These are phyloP conservation scores for Nothopassalora personata DNA, from an alignment of 2,329 filamentous ascomycete species.

Conservation along the genomic window DNA sequence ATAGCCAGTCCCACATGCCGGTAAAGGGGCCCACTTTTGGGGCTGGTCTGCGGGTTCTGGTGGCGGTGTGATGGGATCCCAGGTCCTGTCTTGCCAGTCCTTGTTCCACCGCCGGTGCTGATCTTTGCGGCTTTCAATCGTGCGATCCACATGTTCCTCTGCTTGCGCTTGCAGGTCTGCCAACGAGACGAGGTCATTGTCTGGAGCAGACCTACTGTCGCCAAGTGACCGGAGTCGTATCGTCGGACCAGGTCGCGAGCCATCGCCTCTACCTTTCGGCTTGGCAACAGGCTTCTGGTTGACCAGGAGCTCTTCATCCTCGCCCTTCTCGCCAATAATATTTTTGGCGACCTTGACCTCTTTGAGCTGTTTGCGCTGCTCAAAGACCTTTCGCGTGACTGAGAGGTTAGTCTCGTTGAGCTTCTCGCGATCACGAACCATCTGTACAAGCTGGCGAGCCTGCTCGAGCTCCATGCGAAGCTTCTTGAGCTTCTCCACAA, in stretches of 20 bases:
- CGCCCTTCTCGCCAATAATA: slow-evolving; percentile 74
- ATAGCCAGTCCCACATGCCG: slow-evolving; percentile 28
- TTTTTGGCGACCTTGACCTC: slow-evolving; percentile 80
- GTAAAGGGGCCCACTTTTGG: slow-evolving; percentile 28
- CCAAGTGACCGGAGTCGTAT: slow-evolving; percentile 46
- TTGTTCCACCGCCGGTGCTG: slow-evolving; percentile 91
- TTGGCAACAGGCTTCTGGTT: slow-evolving; percentile 65
- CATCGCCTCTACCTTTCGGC: slow-evolving; percentile 52
- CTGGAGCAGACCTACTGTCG: slow-evolving; percentile 62
- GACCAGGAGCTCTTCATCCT: slow-evolving; percentile 83
- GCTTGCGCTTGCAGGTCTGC: slow-evolving; percentile 74
- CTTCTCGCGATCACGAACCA: slow-evolving; percentile 74
- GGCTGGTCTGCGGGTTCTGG: slow-evolving; percentile 46
- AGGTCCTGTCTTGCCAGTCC: slow-evolving; percentile 81
- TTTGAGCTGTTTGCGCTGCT: slow-evolving; percentile 76
- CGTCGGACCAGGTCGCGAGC: slow-evolving; percentile 57
- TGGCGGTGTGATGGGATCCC: slow-evolving; percentile 75
- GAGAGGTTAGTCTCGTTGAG: slow-evolving; percentile 71
- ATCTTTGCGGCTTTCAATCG: slow-evolving; percentile 79
- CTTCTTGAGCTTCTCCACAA: slow-evolving; percentile 89
- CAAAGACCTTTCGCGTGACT: slow-evolving; percentile 72
- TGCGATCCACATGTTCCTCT: slow-evolving; percentile 70
- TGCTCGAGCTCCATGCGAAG: slow-evolving; percentile 87
- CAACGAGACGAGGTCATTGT: slow-evolving; percentile 72
- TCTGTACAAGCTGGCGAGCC: slow-evolving; percentile 70